These are phyloP conservation scores for Aspergillus ochraceus DNA, from an alignment of 2,329 filamentous ascomycete species.

Conservation along the genomic window DNA sequence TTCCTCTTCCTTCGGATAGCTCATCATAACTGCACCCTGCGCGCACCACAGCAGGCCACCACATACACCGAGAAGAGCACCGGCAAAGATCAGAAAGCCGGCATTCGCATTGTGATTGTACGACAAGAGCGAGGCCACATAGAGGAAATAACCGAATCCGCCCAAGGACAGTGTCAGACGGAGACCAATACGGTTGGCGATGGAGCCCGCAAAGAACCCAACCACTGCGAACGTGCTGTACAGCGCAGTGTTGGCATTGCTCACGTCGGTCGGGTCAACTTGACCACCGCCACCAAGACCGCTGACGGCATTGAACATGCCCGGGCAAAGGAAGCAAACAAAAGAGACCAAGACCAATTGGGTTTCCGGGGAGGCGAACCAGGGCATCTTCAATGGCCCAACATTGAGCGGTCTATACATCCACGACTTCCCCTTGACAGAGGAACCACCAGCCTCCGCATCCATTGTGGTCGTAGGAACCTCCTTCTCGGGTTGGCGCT, in stretches of 20 bases:
- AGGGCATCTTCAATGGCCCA: slow-evolving; percentile 56
- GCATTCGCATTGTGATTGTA: slow-evolving; percentile 52
- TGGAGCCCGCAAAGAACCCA: slow-evolving; percentile 61
- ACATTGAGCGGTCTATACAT: slow-evolving; percentile 65
- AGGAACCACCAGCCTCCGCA: slow-evolving; percentile 22
- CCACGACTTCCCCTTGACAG: slow-evolving; percentile 52
- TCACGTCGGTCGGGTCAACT: slow-evolving; percentile 57
- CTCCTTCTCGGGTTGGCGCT: slow-evolving; percentile 16
- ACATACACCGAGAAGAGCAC: slow-evolving; percentile 51
- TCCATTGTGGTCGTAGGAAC: slow-evolving; percentile 20
- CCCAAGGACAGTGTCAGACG: slow-evolving; percentile 46
- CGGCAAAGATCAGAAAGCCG: slow-evolving; percentile 51
- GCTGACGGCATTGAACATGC: slow-evolving; percentile 69
- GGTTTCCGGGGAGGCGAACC: slow-evolving; percentile 71
- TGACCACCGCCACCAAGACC: slow-evolving; percentile 67
- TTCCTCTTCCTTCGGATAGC: slow-evolving; percentile 75
- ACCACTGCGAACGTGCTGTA: slow-evolving; percentile 71
- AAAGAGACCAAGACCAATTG: slow-evolving; percentile 72
- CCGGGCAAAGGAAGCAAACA: slow-evolving; percentile 71
- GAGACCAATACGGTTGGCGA: slow-evolving; percentile 47
- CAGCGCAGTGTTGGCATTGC: slow-evolving; percentile 68
- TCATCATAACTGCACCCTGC: slow-evolving; percentile 63
- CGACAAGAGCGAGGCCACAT: slow-evolving; percentile 50
- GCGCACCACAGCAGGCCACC: slow-evolving; percentile 53
- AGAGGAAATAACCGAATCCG: slow-evolving; percentile 51